Percentiles rank a stretch among this genome's conserved stretches.
These are phyloP conservation scores for Zygosaccharomyces rouxii DNA, from an alignment of 805 yeast species.

Conservation along the genomic window DNA sequence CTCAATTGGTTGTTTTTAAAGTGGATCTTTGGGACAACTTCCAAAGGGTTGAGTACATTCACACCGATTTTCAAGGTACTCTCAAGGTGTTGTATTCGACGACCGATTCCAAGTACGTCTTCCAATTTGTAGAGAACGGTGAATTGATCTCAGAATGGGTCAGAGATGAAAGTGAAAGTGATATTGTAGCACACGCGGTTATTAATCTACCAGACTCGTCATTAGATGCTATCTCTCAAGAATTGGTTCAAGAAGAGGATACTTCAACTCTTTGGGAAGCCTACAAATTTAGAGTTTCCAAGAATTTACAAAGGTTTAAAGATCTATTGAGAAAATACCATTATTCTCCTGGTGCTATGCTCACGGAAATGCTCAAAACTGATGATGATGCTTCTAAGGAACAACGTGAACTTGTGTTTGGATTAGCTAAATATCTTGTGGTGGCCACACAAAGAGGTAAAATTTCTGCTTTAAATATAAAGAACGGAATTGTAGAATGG, in stretches of 20 bases:
- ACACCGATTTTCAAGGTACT: slow-evolving; percentile 16
- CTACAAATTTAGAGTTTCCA: slow-evolving; percentile 28
- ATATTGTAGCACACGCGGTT: slow-evolving; percentile 35
- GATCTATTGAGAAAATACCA: slow-evolving; percentile 16
- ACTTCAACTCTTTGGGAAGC: slow-evolving; percentile 20
- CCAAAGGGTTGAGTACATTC: slow-evolving; percentile 15
- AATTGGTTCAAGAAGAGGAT: slow-evolving; percentile 20
- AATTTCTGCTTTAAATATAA: slow-evolving; percentile 42
- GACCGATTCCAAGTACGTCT: slow-evolving; percentile 15
- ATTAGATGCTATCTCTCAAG: slow-evolving; percentile 15
- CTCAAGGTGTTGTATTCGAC: slow-evolving; percentile 17
- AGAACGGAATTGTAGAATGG: slow-evolving; percentile 43
- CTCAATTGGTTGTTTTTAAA: slow-evolving; percentile 15
- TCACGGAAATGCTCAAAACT: slow-evolving; percentile 17
- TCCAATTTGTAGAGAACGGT: slow-evolving; percentile 24
- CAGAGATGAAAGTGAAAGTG: slow-evolving; percentile 42
- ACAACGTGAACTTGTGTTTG: slow-evolving; percentile 38
- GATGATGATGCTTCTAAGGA: slow-evolving; percentile 18
- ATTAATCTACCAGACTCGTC: slow-evolving; percentile 20
- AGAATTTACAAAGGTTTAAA: slow-evolving; percentile 21
- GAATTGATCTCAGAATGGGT: slow-evolving; percentile 34
- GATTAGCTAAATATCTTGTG: slow-evolving; percentile 42
- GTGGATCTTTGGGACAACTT: slow-evolving; percentile 18
- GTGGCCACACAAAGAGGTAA: slow-evolving; percentile 40
- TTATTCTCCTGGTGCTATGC: slow-evolving; percentile 22